Base-by-base conservation (phyloP, 2,329 filamentous ascomycete genomes). In the Venturiaceae sp. region DNA sequence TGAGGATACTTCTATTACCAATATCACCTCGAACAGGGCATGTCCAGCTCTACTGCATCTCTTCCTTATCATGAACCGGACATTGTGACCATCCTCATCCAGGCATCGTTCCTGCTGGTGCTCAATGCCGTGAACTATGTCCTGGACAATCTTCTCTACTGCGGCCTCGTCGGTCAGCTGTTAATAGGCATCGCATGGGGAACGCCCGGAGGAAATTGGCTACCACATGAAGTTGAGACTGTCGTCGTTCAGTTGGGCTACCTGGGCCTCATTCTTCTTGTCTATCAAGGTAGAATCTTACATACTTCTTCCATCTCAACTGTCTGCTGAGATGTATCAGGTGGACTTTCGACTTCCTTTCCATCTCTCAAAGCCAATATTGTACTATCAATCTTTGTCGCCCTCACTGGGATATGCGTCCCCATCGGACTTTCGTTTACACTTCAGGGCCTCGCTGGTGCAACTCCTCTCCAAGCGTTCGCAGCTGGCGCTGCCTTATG, bases 401-500 rank as follows among this genome's bases (percentile, higher is more conserved):
- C 88, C 0, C 46, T 81, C 0, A 88, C 85, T 0, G 87, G 87
- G 0, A 83, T 92, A 23, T 63, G 72, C 0, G 61, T 80, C 0
- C 87, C 87, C 0, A 85, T 91, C 33, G 83, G 71, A 0, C 68
- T 90, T 0, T 88, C 86, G 0, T 91, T 87, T 63, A 65, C 79
- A 1, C 75, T 89, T 0, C 72, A 71, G 13, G 68, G 71, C 0
- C 67, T 87, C 3, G 69, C 78, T 1, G 67, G 74, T 16, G 79
- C 83, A 0, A 78, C 77, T 0, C 70, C 74, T 0, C 64, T 87
- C 0, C 84, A 90, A 66, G 80, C 82, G 0, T 92, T 92, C 65
- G 81, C 86, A 1, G 83, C 87, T 0, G 88, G 88, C 8, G 86
- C 87, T 2, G 83, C 88, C 0, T 73, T 92, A 0, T 89, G 85